Percentiles rank a stretch among this genome's conserved stretches.
phyloP scores from a whole-genome alignment of 345 rosid species.

The Sonneratia alba region DNA sequence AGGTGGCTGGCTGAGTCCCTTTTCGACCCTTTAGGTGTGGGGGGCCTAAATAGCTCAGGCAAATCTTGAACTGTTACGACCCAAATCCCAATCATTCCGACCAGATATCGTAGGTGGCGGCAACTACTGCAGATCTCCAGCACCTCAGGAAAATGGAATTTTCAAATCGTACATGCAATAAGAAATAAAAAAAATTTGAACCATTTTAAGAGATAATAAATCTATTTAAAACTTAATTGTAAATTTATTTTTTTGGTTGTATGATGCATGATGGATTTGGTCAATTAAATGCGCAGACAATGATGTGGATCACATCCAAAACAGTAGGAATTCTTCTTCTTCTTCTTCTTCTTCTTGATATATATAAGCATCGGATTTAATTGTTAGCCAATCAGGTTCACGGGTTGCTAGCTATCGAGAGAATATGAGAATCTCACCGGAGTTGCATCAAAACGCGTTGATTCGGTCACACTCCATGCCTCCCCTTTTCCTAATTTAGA shows the following conservation, averaged over 20 bases:
- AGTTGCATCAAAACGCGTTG: slow-evolving; percentile 2
- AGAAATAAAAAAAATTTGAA: no score
- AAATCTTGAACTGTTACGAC: neutral
- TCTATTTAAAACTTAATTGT: no score
- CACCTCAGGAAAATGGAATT: no score
- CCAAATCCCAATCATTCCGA: neutral
- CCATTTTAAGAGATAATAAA: no score
- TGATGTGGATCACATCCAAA: no score
- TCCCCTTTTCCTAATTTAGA: neutral
- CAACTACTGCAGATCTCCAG: neutral
- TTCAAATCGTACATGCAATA: no score
- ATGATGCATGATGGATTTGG: no score
- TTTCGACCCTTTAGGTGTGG: neutral
- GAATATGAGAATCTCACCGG: neutral
- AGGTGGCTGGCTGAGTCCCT: neutral
- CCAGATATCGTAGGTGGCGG: neutral
- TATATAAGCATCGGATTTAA: no score
- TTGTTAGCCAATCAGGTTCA: neutral
- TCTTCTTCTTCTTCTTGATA: no score
- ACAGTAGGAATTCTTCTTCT: no score
- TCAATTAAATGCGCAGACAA: no score
- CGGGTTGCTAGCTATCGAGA: neutral
- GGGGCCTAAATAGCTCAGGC: neutral
- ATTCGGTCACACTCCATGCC: neutral
- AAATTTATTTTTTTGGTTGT: no score